A percentile compares a stretch with the other conserved stretches of the same genome.
These are phyloP conservation scores for Auriscalpium orientale DNA, from an alignment of 768 basidiomycete species.

Conservation along the genomic window DNA sequence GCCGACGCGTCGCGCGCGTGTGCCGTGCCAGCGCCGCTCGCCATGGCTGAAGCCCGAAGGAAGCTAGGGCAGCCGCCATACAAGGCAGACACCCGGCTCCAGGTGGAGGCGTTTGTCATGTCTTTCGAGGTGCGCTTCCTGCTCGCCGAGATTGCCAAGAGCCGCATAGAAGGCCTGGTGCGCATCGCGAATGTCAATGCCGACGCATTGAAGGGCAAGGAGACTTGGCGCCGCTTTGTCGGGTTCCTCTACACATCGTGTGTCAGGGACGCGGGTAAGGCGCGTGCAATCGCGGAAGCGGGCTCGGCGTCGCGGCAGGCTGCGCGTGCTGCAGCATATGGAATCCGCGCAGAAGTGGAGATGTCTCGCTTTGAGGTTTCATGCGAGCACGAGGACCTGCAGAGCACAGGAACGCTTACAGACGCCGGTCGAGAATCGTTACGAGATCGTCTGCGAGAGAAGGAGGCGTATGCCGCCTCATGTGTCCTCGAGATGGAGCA, in stretches of 20 bases:
- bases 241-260: constrained; percentile 22
- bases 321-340: constrained; percentile 16
- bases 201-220: constrained; percentile 3
- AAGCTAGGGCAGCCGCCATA: constrained; percentile 28
- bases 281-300: constrained; percentile 14
- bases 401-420: not conserved
- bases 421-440: not conserved
- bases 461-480: not conserved
- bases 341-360: constrained; percentile 21
- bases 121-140: constrained; percentile 28
- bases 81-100: constrained; percentile 27
- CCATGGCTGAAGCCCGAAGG: constrained; percentile 20
- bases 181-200: not conserved
- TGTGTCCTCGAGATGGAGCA: not conserved
- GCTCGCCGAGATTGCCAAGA: constrained; percentile 24
- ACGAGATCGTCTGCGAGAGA: not conserved
- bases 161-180: constrained; percentile 15
- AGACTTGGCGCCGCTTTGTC: constrained; percentile 17
- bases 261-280: constrained; percentile 19
- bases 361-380: constrained; percentile 18
- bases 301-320: constrained; percentile 24
- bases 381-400: constrained; percentile 2
- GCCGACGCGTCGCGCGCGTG: constrained; percentile 14
- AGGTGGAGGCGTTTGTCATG: constrained; percentile 27
- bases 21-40: constrained; percentile 21